These are phyloP conservation scores for Erythrophleum fordii DNA, from an alignment of 306 rosid genomes.

Conservation along the genomic window DNA sequence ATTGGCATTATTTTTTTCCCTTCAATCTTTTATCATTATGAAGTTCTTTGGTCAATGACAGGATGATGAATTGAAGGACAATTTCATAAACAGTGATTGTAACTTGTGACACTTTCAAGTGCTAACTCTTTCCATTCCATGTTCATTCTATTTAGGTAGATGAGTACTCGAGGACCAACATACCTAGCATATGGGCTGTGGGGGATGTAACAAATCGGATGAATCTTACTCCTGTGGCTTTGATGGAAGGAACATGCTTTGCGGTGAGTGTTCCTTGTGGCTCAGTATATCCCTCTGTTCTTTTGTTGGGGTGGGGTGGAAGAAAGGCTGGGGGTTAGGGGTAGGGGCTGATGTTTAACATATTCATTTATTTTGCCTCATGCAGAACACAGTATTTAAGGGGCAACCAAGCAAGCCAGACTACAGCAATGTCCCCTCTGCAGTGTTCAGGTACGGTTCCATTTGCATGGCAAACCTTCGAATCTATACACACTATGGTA, in stretches of 20 bases:
- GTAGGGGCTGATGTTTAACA: conserved; percentile 2
- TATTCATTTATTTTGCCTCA: conserved; percentile 30
- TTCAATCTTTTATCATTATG: background rate
- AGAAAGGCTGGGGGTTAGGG: background rate
- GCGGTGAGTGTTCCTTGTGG: conserved; percentile 63
- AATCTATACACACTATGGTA: background rate
- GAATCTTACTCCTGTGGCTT: conserved; percentile 96
- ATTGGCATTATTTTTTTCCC: background rate
- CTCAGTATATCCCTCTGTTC: conserved; percentile 16
- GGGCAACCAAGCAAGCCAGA: conserved; percentile 77
- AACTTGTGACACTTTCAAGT: background rate
- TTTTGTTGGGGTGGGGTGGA: conserved; percentile 14
- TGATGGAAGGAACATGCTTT: conserved; percentile 86
- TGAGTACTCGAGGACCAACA: conserved; percentile 73
- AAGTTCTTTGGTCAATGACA: conserved; percentile 22
- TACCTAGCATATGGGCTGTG: conserved; percentile 93
- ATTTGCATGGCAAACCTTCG: conserved; percentile 1
- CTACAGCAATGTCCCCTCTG: conserved; percentile 56
- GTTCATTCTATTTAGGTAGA: conserved; percentile 61
- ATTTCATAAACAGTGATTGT: background rate
- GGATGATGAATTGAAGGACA: conserved; percentile 1
- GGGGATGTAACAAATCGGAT: conserved; percentile 93
- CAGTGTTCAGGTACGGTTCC: conserved; percentile 52
- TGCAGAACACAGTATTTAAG: conserved; percentile 89
- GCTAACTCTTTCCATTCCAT: conserved; percentile 28